Evolutionary conservation across 495 filamentous ascomycete species (phyloP), one percentile per base, ranked within the genome.

Genomic region (Jackrogersella minutella): DNA sequence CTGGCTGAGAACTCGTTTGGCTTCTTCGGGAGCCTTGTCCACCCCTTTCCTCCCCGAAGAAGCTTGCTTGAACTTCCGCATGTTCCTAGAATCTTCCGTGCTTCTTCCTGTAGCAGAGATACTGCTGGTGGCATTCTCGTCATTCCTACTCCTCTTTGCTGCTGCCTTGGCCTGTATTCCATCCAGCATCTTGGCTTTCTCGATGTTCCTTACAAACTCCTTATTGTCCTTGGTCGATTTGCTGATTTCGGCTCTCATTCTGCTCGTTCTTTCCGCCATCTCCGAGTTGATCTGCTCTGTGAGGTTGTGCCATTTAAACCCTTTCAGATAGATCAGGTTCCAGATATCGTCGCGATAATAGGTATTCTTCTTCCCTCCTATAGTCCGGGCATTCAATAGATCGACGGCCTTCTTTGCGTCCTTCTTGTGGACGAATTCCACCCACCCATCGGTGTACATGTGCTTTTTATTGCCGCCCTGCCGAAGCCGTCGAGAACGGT

Each of bases 271-370:
- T 76, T 93, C 92, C 24, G 89, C 88, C 75, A 91, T 90, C 79
- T 98, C 95, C 40, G 89, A 81, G 47, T 88, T 83, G 66, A 94
- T 89, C 73, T 92, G 88, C 70, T 87, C 85, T 13, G 82, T 86
- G 46, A 89, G 73, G 67, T 87, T 81, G 58, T 80, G 79, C 93
- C 94, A 99, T 71, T 91, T 93, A 72, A 94, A 95, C 2, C 92
- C 92, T 31, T 83, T 85, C 54, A 99, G 80, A 73, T 97, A 99
- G 58, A 84, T 69, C 33, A 86, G 58, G 40, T 79, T 95, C 91
- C 91, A 96, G 46, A 99, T 85, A 73, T 98, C 96, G 76, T 99
- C 95, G 56, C 90, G 86, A 76, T 97, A 99, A 77, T 88, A 96
- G 10, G 87, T 84, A 3, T 93, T 88, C 79, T 97, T 97, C 72